These are phyloP conservation scores for Candida insectalens DNA, from an alignment of 805 yeast genomes.

Conservation along the genomic window DNA sequence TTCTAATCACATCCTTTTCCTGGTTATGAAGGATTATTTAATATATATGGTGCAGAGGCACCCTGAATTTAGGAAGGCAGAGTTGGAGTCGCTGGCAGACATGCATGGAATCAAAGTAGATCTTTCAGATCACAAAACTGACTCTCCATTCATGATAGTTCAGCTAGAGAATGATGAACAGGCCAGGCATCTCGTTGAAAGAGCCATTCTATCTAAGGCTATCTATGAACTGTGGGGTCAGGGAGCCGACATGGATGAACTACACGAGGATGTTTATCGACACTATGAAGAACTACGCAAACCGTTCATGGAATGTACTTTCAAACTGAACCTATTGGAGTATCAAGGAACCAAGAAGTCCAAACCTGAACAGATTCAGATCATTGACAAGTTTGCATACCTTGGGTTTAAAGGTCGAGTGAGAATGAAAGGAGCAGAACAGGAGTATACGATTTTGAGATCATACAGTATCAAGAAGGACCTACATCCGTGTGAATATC, in stretches of 20 bases:
- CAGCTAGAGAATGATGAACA: conserved; percentile 55
- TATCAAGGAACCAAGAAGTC: conserved; percentile 58
- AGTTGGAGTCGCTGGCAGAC: conserved; percentile 75
- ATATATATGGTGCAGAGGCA: conserved; percentile 83
- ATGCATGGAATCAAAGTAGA: conserved; percentile 48
- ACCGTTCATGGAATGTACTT: conserved; percentile 37
- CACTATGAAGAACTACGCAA: conserved; percentile 20
- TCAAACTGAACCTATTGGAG: conserved; percentile 76
- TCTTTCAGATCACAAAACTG: conserved; percentile 44
- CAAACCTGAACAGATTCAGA: conserved; percentile 38
- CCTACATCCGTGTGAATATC: conserved; percentile 35
- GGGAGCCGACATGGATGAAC: conserved; percentile 42
- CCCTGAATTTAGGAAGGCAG: conserved; percentile 69
- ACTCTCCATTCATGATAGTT: conserved; percentile 64
- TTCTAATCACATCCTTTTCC: no score
- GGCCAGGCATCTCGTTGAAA: conserved; percentile 51
- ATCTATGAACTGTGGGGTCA: conserved; percentile 82
- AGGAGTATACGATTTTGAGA: conserved; percentile 64
- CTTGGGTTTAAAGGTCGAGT: conserved; percentile 71
- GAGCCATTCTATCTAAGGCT: conserved; percentile 65
- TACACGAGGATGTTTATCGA: conserved; percentile 43
- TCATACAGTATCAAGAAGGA: conserved; percentile 36
- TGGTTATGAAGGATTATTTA: conserved; percentile 45
- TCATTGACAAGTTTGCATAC: conserved; percentile 66
- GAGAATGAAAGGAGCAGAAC: conserved; percentile 66